Base-by-base conservation (phyloP, 2,329 filamentous ascomycete genomes). In the Paecilomyces sp. region DNA sequence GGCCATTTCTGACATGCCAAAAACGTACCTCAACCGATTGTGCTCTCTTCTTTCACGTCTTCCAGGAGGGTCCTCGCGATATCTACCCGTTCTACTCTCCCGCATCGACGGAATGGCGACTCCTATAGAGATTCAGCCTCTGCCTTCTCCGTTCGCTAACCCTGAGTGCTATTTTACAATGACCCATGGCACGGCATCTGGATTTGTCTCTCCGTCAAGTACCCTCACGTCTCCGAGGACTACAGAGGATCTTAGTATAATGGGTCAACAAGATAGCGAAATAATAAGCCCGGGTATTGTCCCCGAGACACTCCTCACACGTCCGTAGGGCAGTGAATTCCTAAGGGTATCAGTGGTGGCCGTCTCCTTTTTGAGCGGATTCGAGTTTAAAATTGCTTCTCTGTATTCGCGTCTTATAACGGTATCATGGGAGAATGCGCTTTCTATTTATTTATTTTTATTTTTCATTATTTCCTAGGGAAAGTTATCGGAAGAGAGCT, bases 61-160 rank as follows among this genome's bases (percentile, higher is more conserved):
- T 11, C 51, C 24, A 25, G 51, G 51, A 15, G 51, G 51, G 5
- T 18, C 18, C 18, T 53, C 51, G 11, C 22, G 51, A 13, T 53
- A 24, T 25, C 8, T 53, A n/a, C 51, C 51, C 8, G 28, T 53
- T 4, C 51, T 53, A 1, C 51, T 53, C n/a, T 25, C 51, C 13
- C 51, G 51, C 22, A 15, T 53, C 24, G 51, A 53, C n/a, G 28
- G 25, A 3, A n/a, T 28, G 22, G 15, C 22, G 13, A 25, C 51
- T 53, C 6, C 24, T 30, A 53, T 53, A 5, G 28, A 53, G 22
- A 15, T n/a, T 5, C 85, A 56, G 81, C 1, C 90, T 88, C 68
- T 57, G 13, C 11, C 4, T 51, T 54, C 25, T 18, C 57, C 18
- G 55, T 33, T 31, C 12, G 69, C 28, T 5, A 53, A 25, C 13